Conservation (phyloP, 495 filamentous ascomycete species). For the Pyrenula massariospora region DNA sequence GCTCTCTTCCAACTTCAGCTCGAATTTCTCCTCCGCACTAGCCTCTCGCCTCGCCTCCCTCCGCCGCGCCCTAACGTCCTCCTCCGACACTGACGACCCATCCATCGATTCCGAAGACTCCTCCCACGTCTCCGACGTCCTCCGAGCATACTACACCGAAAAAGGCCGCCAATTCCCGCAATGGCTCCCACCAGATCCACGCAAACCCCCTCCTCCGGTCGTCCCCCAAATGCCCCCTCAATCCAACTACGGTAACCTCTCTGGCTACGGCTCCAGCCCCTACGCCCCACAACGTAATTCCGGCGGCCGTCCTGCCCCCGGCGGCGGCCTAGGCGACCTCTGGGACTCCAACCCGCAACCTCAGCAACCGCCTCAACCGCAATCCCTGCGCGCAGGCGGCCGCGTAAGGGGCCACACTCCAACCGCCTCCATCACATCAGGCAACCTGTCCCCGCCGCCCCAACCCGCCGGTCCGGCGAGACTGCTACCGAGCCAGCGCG, state of each 20-base stretch:
- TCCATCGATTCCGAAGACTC: slow-evolving; percentile 73
- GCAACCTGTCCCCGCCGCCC: slow-evolving; percentile 11
- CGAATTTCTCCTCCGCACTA: slow-evolving; percentile 70
- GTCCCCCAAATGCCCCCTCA: slow-evolving; percentile 35
- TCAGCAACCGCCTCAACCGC: slow-evolving; percentile 34
- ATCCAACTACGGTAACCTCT: slow-evolving; percentile 32
- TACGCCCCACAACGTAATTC: slow-evolving; percentile 13
- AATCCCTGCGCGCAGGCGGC: slow-evolving; percentile 12
- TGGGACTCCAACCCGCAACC: slow-evolving; percentile 53
- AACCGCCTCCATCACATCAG: slow-evolving; percentile 15
- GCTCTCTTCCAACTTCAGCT: slow-evolving; percentile 44
- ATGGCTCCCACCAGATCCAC: slow-evolving; percentile 86
- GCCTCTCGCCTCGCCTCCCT: slow-evolving; percentile 71
- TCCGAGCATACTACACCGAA: slow-evolving; percentile 90
- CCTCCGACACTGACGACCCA: slow-evolving; percentile 61
- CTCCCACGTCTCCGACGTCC: slow-evolving; percentile 85
- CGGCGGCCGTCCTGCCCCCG: slow-evolving; percentile 23
- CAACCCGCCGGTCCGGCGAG: slow-evolving; percentile 36
- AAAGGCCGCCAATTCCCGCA: slow-evolving; percentile 70
- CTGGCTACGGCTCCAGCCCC: slow-evolving; percentile 34
- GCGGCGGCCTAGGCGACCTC: slow-evolving; percentile 58
- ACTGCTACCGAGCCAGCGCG: slow-evolving; percentile 58
- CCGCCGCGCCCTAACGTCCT: slow-evolving; percentile 61
- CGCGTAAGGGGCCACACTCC: slow-evolving; percentile 6
- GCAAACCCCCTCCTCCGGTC: slow-evolving; percentile 50